These are phyloP conservation scores for Lentinula boryana DNA, from an alignment of 768 basidiomycete species.

Conservation along the genomic window DNA sequence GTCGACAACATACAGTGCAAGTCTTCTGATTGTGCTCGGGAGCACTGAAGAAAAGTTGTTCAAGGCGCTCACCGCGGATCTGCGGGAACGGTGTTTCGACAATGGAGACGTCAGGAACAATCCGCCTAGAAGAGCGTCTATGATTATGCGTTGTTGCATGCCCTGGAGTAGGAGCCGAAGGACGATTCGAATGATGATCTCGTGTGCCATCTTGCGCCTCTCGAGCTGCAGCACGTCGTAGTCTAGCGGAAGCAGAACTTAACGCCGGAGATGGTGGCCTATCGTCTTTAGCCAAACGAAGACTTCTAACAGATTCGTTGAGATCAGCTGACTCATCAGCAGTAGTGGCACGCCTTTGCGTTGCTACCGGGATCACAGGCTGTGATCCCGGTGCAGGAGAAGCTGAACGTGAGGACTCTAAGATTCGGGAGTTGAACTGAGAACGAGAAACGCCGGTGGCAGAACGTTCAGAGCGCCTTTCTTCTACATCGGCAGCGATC, in stretches of 20 bases:
- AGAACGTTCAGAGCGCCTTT: slow-evolving; percentile 33
- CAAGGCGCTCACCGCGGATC: slow-evolving; percentile 73
- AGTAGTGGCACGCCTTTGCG: neutral
- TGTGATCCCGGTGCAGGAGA: neutral
- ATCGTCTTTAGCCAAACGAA: neutral
- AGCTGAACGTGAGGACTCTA: neutral
- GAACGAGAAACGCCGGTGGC: slow-evolving; percentile 5
- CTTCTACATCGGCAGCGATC: slow-evolving; percentile 62
- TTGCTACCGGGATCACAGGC: neutral
- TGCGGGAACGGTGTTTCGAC: slow-evolving; percentile 69
- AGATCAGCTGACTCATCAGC: neutral
- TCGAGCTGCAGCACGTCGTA: neutral
- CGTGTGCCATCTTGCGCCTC: neutral
- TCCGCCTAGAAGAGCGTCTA: slow-evolving; percentile 6
- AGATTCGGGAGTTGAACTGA: neutral
- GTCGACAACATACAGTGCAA: slow-evolving; percentile 60
- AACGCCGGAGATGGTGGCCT: neutral
- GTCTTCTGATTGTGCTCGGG: slow-evolving; percentile 70
- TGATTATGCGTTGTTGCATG: slow-evolving; percentile 19
- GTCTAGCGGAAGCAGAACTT: neutral
- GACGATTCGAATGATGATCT: slow-evolving; percentile 16
- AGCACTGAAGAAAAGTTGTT: slow-evolving; percentile 76
- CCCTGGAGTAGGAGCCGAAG: slow-evolving; percentile 29
- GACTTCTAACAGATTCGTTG: neutral
- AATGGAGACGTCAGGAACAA: neutral